phyloP scores from a whole-genome alignment of 1,284 basidiomycete genomes.

The Mycena citricolor region DNA sequence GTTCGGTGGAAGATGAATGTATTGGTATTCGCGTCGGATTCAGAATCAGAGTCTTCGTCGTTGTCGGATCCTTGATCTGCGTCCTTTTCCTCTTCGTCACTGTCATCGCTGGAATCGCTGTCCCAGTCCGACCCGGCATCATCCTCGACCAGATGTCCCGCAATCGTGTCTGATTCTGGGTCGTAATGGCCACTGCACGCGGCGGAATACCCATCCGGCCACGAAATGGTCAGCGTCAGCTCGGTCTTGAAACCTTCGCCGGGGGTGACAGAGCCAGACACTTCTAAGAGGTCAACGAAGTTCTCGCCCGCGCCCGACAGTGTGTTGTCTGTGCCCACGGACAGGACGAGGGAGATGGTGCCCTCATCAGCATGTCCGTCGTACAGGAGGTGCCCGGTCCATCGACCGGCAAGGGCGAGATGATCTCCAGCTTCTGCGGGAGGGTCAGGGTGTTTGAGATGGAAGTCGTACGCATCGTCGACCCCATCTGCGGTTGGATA shows the following conservation, averaged over 20 bases:
- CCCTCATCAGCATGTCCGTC: conserved; percentile 5
- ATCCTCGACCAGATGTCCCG: conserved; percentile 11
- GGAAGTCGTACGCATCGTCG: conserved; percentile 9
- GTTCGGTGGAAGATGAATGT: conserved; percentile 25
- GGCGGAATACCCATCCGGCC: conserved; percentile 14
- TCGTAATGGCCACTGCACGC: conserved; percentile 16
- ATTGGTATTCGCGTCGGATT: conserved; percentile 21
- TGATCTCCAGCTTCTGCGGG: conserved; percentile 4
- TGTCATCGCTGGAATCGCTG: not conserved
- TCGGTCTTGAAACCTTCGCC: not conserved
- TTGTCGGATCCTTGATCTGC: not conserved
- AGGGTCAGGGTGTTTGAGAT: conserved; percentile 4
- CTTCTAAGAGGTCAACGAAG: conserved; percentile 1
- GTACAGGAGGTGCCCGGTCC: conserved; percentile 10
- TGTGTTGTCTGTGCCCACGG: conserved; percentile 4
- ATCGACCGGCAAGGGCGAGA: conserved; percentile 13
- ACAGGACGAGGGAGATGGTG: conserved; percentile 12
- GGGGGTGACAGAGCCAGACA: conserved; percentile 12
- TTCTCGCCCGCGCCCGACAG: conserved; percentile 13
- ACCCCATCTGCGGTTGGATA: conserved; percentile 7
- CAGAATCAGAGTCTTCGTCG: not conserved
- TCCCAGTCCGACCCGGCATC: not conserved
- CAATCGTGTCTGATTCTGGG: conserved; percentile 11
- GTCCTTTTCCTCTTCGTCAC: conserved; percentile 1
- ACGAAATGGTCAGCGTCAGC: conserved; percentile 10